phyloP scores from a whole-genome alignment of 306 rosid genomes.

The Hippophae gyantsensis region DNA sequence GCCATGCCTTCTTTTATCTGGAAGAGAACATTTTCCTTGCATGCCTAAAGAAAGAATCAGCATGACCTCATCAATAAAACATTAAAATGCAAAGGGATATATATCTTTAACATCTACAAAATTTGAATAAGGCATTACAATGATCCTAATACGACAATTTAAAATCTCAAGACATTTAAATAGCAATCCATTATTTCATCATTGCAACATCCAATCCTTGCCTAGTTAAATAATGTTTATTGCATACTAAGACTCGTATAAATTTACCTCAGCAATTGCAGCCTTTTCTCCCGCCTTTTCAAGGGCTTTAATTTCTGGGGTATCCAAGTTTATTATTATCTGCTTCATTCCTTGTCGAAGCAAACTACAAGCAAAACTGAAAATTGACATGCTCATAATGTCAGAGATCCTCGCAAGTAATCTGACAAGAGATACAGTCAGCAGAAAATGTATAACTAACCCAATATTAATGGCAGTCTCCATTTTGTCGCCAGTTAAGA shows the following conservation, averaged over 20 bases:
- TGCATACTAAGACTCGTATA: not conserved
- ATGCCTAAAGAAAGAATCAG: slow-evolving; percentile 48
- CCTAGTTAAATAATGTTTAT: too few relatives aligned
- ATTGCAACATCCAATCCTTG: too few relatives aligned
- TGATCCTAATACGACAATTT: slow-evolving; percentile 19
- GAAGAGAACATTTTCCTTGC: slow-evolving; percentile 41
- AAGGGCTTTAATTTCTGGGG: slow-evolving; percentile 53
- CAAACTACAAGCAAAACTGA: slow-evolving; percentile 89
- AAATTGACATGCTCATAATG: slow-evolving; percentile 19
- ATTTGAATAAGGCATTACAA: not conserved
- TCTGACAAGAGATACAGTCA: slow-evolving; percentile 5
- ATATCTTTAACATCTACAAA: not conserved
- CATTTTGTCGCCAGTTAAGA: slow-evolving; percentile 98
- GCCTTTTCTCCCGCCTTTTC: slow-evolving; percentile 78
- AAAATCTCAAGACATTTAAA: too few relatives aligned
- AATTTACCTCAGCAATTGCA: slow-evolving; percentile 41
- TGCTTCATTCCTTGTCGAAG: slow-evolving; percentile 97
- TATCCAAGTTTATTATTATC: slow-evolving; percentile 60
- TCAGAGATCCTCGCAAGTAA: slow-evolving; percentile 25
- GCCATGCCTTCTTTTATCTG: slow-evolving; percentile 57
- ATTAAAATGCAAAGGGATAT: not conserved
- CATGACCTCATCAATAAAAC: slow-evolving; percentile 15
- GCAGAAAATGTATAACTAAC: slow-evolving; percentile 23
- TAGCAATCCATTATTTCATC: too few relatives aligned
- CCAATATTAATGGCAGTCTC: slow-evolving; percentile 98